phyloP scores from a whole-genome alignment of 331 rosid species.

The Malus hybrid region DNA sequence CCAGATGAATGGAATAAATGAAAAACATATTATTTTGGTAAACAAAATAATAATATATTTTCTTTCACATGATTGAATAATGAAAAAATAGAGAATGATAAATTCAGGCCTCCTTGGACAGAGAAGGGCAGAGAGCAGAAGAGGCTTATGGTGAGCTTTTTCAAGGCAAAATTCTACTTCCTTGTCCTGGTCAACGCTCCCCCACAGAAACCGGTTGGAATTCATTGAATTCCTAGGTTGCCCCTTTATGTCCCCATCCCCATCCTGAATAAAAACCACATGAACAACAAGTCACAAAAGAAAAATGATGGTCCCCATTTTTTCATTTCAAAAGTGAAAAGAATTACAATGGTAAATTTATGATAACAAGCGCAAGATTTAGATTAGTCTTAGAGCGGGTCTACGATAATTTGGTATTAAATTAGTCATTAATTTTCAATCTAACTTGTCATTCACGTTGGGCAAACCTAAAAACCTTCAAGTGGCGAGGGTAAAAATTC shows the following conservation, averaged over 20 bases:
- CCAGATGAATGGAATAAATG: neutral
- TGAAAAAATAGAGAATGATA: neutral
- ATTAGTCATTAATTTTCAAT: too few relatives aligned
- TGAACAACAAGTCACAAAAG: constrained; percentile 14
- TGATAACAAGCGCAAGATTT: too few relatives aligned
- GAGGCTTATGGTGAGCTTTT: constrained; percentile 14
- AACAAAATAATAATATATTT: neutral
- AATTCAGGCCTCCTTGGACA: neutral
- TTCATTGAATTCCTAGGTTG: constrained; percentile 42
- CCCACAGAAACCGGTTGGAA: constrained; percentile 12
- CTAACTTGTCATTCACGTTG: too few relatives aligned
- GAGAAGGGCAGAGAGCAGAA: neutral
- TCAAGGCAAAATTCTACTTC: constrained; percentile 14
- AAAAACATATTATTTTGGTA: neutral
- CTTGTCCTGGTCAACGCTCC: constrained; percentile 30
- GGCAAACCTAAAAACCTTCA: too few relatives aligned
- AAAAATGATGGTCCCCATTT: constrained; percentile 1
- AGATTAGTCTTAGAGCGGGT: too few relatives aligned
- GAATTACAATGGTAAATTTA: too few relatives aligned
- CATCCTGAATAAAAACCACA: constrained; percentile 22
- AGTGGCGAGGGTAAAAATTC: neutral
- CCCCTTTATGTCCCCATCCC: constrained; percentile 27
- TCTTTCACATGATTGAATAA: neutral
- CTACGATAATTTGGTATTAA: too few relatives aligned
- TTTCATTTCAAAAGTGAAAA: neutral